Evolutionary conservation across 2,329 filamentous ascomycete species (phyloP), one percentile per base, ranked within the genome.

Genomic region (Phoma sp.): DNA sequence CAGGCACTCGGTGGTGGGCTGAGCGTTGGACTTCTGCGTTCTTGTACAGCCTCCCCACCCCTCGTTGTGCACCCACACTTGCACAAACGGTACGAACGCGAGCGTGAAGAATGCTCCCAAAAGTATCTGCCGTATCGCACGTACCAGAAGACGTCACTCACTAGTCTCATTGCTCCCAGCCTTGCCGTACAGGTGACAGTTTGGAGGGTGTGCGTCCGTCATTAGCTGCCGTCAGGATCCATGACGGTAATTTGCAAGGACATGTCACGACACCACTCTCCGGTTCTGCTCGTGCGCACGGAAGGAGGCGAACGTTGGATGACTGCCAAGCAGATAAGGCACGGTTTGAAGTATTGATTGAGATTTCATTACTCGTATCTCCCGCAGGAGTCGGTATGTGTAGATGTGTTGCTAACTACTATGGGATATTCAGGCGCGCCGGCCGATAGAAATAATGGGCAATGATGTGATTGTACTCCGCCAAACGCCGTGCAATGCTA

Each of bases 341-440:
- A 37, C 32, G 36, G 36, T 43, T 32, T 55, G 46, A 51, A 55
- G 52, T 55, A 55, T 55, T 47, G 52, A 38, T 50, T 55, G 52
- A 46, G 31, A 47, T 51, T 55, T 51, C 46, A 55, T 55, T 55
- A 55, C 52, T 55, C 52, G 52, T 51, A 39, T 40, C 17, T 51
- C 43, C 52, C 37, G 37, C 33, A 43, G 32, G 43, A 46, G 35
- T 25, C 37, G 43, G 41, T 46, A 47, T 51, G 43, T 55, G 37
- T 38, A 51, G 31, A 43, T 41, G 24, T 35, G 37, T 55, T 38
- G 52, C 46, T 55, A 55, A 55, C 52, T 51, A 35, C 52, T 51
- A 55, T 55, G 41, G 52, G 52, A 55, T 55, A 55, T 55, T 43
- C 31, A 27, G 46, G 47, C 52, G 47, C 52, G 46, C 52, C 52